Evolutionary conservation across 176 grass and related monocot genomes (phyloP), one percentile per base, ranked within the genome.

Genomic region (Tuctoria greenei): DNA sequence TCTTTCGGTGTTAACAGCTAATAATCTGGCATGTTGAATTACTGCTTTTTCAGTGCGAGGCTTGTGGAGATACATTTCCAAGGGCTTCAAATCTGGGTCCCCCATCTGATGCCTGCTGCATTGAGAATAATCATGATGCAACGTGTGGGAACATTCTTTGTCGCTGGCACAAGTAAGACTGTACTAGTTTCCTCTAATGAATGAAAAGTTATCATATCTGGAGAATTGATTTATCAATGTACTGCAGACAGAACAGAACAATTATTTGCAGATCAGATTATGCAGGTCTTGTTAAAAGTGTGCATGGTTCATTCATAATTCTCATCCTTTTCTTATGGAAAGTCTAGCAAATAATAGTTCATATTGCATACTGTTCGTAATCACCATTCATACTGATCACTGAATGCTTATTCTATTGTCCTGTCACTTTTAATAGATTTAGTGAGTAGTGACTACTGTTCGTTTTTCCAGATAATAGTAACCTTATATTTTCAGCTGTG

Each of bases 131-230:
- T 49, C 54, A 68, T 2, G 7, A 36, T 39, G 65, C 41, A 72
- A 86, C 67, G 37, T 93, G 88, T 70, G 83, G 78, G 77, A 88
- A 85, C 51, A 36, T 61, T 26, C 81, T 85, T 45, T 93, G 90
- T 71, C 38, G 28, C 46, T 93, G 90, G 93, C 88, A 93, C 72
- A 93, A 86, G 90, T 93, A 92, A 86, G 83, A 51, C n/a, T 66
- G 14, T 56, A 66, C 18, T 59, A 46, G 28, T 72, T 66, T 55
- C 12, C 45, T 61, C 7, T 36, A 61, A 44, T 8, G 64, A 69
- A 64, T 34, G 51, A 55, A 44, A 60, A 5, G 57, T 45, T 52
- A 35, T 55, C 17, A 43, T 55, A 43, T 36, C 61, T 26, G 17
- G n/a, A 66, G 54, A 20, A 55, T 56, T 46, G 24, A 78, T 4